These are phyloP conservation scores for Phaeosphaeriaceae sp. DNA, from an alignment of 2,329 filamentous ascomycete species.

Conservation along the genomic window DNA sequence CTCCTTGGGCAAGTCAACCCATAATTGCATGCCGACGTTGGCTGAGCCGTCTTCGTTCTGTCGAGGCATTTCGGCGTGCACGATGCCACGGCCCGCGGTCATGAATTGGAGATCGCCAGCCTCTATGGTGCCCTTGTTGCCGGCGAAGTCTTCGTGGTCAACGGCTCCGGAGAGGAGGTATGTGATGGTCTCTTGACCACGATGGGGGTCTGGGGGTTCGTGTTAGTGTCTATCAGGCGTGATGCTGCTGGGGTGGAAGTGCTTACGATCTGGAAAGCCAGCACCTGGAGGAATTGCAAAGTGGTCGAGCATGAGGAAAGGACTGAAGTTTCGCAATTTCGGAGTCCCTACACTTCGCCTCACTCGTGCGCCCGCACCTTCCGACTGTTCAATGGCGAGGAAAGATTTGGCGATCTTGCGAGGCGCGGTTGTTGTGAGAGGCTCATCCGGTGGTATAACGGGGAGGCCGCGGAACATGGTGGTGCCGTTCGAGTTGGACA, in stretches of 20 bases:
- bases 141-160: slow-evolving; percentile 92
- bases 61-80: slow-evolving; percentile 94
- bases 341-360: slow-evolving; percentile 87
- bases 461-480: slow-evolving; percentile 56
- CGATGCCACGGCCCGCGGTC: slow-evolving; percentile 90
- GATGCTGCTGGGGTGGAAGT: neutral
- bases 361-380: slow-evolving; percentile 87
- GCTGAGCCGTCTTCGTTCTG: slow-evolving; percentile 76
- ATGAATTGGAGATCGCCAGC: slow-evolving; percentile 96
- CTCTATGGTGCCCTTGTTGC: slow-evolving; percentile 82
- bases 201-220: slow-evolving; percentile 63
- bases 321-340: slow-evolving; percentile 82
- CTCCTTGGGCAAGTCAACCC: slow-evolving; percentile 86
- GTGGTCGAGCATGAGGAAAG: slow-evolving; percentile 94
- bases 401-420: slow-evolving; percentile 84
- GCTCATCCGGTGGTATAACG: slow-evolving; percentile 51
- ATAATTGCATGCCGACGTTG: slow-evolving; percentile 90
- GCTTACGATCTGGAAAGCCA: slow-evolving; percentile 78
- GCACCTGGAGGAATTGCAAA: slow-evolving; percentile 81
- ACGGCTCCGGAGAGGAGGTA: slow-evolving; percentile 86
- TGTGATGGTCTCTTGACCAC: slow-evolving; percentile 89
- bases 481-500: slow-evolving; percentile 36
- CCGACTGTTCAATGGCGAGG: slow-evolving; percentile 82
- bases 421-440: slow-evolving; percentile 54
- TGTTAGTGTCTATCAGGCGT: neutral